Base-by-base conservation (phyloP, 106 monocot species). In the Dioscorea alata region DNA sequence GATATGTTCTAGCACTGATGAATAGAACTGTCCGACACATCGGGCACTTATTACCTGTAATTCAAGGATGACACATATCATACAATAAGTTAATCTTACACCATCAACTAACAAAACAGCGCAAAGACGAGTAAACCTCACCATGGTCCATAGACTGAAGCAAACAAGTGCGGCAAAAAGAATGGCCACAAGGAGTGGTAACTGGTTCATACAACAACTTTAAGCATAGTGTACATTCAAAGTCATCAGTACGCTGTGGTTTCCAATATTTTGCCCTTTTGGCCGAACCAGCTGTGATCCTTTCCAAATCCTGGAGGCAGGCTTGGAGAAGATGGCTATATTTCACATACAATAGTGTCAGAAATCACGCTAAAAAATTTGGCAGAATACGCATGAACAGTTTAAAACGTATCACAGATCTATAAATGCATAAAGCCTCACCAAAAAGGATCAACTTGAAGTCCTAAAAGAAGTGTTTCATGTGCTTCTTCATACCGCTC, bases 161-260 rank as follows among this genome's bases (percentile, higher is more conserved):
- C 50, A 99, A 75, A 76, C 97, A 99, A 68, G 80, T 65, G 13
- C 97, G 90, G 65, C 97, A 99, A 76, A 99, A 93, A 50, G 97
- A 92, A 75, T 99, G 97, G 6, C 97, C 97, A 83, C 97, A 99
- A 61, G 97, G 92, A 59, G 97, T 99, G 59, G 97, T 99, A 18
- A 99, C 90, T 23, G 97, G 97, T 75, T 99, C 92, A 77, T 87
- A 90, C 28, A 99, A 59, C 70, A 99, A 72, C 73, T 93, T 99
- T 35, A 99, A 70, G 60, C 97, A 99, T 17, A 99, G 69, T 23
- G 90, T 99, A 73, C 97, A 93, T 57, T 99, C 92, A 79, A 99
- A 99, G 71, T 99, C 97, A 83, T 93, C 92, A 31, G 78, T 79
- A 25, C 80, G 81, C 50, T 90, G 85, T 70, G 72, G 76, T 58